Evolutionary conservation across 257 asterid genomes (phyloP), one percentile per base, ranked within the genome.

Genomic region (Mitragyna speciosa): DNA sequence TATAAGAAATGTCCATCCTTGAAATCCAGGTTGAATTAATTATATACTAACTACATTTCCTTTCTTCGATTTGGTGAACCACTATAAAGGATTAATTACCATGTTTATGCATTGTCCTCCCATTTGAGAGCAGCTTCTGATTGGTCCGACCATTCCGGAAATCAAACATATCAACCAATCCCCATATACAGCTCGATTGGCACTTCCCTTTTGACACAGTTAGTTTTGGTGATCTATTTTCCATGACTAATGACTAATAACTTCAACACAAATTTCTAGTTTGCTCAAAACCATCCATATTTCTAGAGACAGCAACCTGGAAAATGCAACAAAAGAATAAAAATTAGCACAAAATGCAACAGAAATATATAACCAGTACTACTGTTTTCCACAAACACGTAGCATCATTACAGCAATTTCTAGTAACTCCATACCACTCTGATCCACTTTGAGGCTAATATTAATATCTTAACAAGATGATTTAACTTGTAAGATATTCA

Each of bases 101-200:
- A 52, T 83, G 70, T 49, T 83, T 78, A 36, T 73, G 70, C 69
- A 39, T 65, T 9, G 76, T 79, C 87, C 85, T 86, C 79, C 90
- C 91, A n/a, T 89, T 86, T 7, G 84, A 82, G 41, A 87, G 83
- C 79, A 79, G 78, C 80, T 85, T 88, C 61, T 70, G 90, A 75
- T 71, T 65, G 19, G 83, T 54, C 28, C 83, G 78, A 33, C 81
- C 87, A 26, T 83, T 85, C 70, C 88, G 78, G 70, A 92, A 88
- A 72, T 90, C 89, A 39, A 89, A 82, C 79, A 86, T 85, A 47
- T 84, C 85, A 45, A 88, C 82, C 84, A 89, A 78, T 31, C 94
- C 90, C 91, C 90, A 84, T 83, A 82, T 79, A 79, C 92, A 88
- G 79, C 85, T 91, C 81, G 87, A 43, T 67, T 85, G 91, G 72